Evolutionary conservation across 305 asterid genomes (phyloP), one percentile per base, ranked within the genome.

Genomic region (Fraxinus paxiana): DNA sequence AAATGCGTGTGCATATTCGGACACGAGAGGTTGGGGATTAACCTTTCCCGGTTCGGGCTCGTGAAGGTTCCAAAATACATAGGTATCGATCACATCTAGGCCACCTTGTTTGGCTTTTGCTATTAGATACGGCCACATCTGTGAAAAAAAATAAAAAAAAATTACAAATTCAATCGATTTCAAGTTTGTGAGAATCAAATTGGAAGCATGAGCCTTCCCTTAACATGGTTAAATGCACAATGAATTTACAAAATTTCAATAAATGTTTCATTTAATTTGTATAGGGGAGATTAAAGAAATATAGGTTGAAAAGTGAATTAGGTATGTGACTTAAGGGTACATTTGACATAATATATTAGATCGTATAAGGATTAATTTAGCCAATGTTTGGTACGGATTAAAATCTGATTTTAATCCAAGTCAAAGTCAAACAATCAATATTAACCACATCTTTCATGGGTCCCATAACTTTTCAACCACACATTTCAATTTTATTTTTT

Each of bases 91-190:
- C 4, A 87, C 92, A 70, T 92, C 90, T 0, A 95, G 43, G 41
- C 98, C 98, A 0, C 97, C 98, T 26, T 2, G 24, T 85, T 91
- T 95, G 56, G 96, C 96, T 83, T 95, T 88, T 10, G 90, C 80
- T 82, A 95, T 95, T 37, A 95, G 51, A 65, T 91, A 80, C n/a
- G 93, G 79, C 98, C 98, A 95, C 98, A 90, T 95, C 98, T 95
- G 82, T 22, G 37, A 24, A 38, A 18, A 22, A 15, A 26, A 51
- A 8, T n/a, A n/a, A n/a, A 54, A 5, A 5, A 41, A 2, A 17
- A 61, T 9, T 41, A 35, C 3, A 73, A 41, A 74, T 43, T 41
- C 35, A 41, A 74, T 73, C 54, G 2, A 35, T 3, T 24, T 26
- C 73, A 65, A 65, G 67, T 56, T 5, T 46, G 24, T 5, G 24